Percentiles rank a stretch among this genome's conserved stretches.
Conservation (phyloP, 179 eudicot genomes). For the Beta corolliflora region DNA sequence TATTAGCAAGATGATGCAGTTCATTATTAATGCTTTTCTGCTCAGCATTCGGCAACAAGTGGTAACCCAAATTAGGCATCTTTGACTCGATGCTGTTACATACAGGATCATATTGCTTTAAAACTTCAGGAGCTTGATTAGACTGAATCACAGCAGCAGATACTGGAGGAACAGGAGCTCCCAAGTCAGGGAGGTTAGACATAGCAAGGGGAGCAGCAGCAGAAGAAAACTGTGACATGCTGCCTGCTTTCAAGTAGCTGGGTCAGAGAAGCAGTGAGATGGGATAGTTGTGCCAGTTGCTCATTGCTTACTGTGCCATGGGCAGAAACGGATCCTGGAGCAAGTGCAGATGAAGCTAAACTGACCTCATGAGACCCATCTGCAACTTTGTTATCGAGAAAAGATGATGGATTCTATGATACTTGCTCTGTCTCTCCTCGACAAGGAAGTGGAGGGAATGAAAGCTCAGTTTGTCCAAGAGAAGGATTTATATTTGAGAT, state of each 20-base stretch:
- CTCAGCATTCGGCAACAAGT: slow-evolving; percentile 14
- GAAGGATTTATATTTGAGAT: neutral
- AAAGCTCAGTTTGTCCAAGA: slow-evolving; percentile 36
- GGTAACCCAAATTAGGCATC: slow-evolving; percentile 22
- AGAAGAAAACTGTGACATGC: slow-evolving; percentile 49
- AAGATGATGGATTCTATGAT: slow-evolving; percentile 13
- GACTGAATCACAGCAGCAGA: slow-evolving; percentile 24
- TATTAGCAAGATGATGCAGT: slow-evolving; percentile 8
- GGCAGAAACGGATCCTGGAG: slow-evolving; percentile 23
- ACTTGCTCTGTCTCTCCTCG: slow-evolving; percentile 21
- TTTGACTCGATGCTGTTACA: slow-evolving; percentile 32
- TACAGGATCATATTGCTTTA: slow-evolving; percentile 38
- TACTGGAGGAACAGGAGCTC: slow-evolving; percentile 27
- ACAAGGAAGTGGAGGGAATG: slow-evolving; percentile 31
- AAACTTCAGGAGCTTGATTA: slow-evolving; percentile 33
- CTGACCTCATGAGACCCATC: neutral
- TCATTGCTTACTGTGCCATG: slow-evolving; percentile 33
- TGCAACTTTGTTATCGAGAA: neutral
- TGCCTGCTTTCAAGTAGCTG: slow-evolving; percentile 52
- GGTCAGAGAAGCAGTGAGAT: slow-evolving; percentile 49
- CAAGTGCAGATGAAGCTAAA: slow-evolving; percentile 21
- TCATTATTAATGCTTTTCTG: slow-evolving; percentile 29
- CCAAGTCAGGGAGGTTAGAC: slow-evolving; percentile 24
- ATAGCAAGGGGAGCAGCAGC: slow-evolving; percentile 29
- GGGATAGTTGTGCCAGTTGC: slow-evolving; percentile 39